Percentiles rank a stretch among this genome's conserved stretches.
Evolutionary conservation across 495 filamentous ascomycete species (phyloP).

Genomic region (Neurospora sp.): DNA sequence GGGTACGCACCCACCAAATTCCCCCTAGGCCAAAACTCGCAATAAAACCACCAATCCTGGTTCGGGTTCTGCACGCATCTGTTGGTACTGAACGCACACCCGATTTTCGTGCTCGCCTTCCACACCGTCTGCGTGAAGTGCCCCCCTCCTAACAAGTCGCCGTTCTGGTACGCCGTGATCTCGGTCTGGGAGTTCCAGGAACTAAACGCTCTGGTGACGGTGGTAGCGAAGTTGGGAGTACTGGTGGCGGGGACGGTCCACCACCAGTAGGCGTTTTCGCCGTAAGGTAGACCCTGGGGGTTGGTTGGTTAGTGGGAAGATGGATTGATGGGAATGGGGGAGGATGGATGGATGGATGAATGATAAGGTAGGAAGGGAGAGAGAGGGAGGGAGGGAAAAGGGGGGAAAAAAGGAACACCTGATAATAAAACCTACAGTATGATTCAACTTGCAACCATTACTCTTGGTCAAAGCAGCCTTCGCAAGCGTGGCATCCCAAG

Average conservation of each 20-base stretch:
- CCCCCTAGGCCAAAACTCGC: constrained; percentile 12
- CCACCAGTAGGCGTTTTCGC: constrained; percentile 15
- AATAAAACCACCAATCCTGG: constrained; percentile 17
- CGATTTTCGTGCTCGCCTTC: constrained; percentile 12
- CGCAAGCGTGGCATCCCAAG: constrained; percentile 11
- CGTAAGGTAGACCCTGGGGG: constrained; percentile 10
- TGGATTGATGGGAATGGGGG: neutral
- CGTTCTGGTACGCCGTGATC: constrained; percentile 5
- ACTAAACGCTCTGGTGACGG: constrained; percentile 5
- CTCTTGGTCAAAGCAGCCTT: constrained; percentile 5
- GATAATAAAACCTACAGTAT: constrained; percentile 2
- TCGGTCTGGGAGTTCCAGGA: constrained; percentile 7
- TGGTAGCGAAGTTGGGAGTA: constrained; percentile 4
- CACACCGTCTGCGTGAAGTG: constrained; percentile 20
- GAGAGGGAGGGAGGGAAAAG: no score
- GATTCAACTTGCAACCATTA: constrained; percentile 13
- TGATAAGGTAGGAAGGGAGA: no score
- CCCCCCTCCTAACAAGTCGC: constrained; percentile 4
- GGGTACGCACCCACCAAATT: constrained; percentile 7
- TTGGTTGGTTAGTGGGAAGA: neutral
- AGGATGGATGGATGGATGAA: neutral
- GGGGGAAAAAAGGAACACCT: neutral
- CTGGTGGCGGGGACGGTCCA: constrained; percentile 1
- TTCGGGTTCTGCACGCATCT: constrained; percentile 9
- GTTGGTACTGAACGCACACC: constrained; percentile 15